Evolutionary conservation across 164 flowering plant species (phyloP).

Genomic region (Stephania japonica): DNA sequence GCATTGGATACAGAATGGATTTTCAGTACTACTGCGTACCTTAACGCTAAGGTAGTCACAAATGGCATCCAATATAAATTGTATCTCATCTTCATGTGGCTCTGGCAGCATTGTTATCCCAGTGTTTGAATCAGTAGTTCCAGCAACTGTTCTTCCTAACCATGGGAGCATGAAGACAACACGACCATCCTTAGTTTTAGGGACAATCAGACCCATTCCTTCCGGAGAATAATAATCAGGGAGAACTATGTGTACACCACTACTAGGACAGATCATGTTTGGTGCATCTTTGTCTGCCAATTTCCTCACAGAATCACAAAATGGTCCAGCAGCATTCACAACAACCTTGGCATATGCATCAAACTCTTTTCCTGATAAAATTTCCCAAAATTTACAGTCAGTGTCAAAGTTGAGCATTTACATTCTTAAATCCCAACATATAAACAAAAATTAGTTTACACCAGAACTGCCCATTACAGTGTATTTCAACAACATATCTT

Average conservation of each 20-base stretch:
- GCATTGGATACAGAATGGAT: background rate
- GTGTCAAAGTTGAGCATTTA: background rate
- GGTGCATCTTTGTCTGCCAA: slow-evolving; percentile 71
- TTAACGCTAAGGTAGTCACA: slow-evolving; percentile 90
- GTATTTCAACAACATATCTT: background rate
- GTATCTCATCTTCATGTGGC: slow-evolving; percentile 97
- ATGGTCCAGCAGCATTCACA: slow-evolving; percentile 97
- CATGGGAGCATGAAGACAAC: slow-evolving; percentile 99
- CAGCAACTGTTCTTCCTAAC: slow-evolving; percentile 95
- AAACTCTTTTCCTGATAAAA: slow-evolving; percentile 78
- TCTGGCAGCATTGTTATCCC: slow-evolving; percentile 84
- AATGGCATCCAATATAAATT: slow-evolving; percentile 88
- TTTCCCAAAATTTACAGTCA: slow-evolving; percentile 17
- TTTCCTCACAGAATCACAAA: slow-evolving; percentile 87
- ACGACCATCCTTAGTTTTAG: slow-evolving; percentile 98
- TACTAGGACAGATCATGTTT: slow-evolving; percentile 87
- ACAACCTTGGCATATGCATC: slow-evolving; percentile 87
- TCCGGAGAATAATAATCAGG: slow-evolving; percentile 99
- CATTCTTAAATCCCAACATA: background rate
- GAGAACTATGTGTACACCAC: slow-evolving; percentile 93
- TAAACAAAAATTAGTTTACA: background rate
- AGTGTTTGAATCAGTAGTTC: slow-evolving; percentile 91
- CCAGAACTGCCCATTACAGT: background rate
- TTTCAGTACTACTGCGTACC: slow-evolving; percentile 32
- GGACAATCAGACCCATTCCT: slow-evolving; percentile 99